Base-by-base conservation (phyloP, 176 grass and related monocot species). In the Oryza rufipogon region DNA sequence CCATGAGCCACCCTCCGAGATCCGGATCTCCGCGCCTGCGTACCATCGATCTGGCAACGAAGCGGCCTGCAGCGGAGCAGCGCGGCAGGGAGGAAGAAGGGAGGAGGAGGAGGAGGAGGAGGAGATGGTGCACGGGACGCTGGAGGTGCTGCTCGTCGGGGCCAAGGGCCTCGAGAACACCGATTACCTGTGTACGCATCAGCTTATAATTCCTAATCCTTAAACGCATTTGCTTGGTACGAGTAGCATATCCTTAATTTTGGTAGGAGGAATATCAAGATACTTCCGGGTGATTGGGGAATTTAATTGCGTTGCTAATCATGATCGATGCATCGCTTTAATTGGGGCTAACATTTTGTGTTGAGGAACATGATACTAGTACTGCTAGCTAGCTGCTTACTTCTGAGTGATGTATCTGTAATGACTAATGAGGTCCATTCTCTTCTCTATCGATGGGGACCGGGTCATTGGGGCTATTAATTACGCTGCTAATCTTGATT, bases 131-230 rank as follows among this genome's bases (percentile, higher is more conserved):
- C 90, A 85, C 42, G 93, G 93, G 30, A 95, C 85, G 88, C 86
- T 95, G 83, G 88, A 92, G 81, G 88, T 92, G 80, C 88, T 92
- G 67, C 90, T 95, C 72, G 68, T 92, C 76, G 83, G 88, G 70
- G 93, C 93, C 71, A 95, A 92, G 86, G 86, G 93, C 80, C 93
- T 92, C 76, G 85, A 95, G 88, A 90, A 92, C 83, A 81, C 88
- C 85, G 93, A 95, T 81, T 88, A 79, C 30, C 72, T 92, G 20
- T 92, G 93, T 95, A 84, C 12, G 86, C 64, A 70, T 66, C 68
- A 3, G 6, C 41, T 64, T 28, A 3, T 28, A 3, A 20, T 58
- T 20, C 47, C 47, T 49, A 58, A 2, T 39, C 22, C 20, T 22
- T 19, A 61, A 61, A 61, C 56, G 2, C 58, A 23, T 63, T 23